phyloP scores from a whole-genome alignment of 2,329 filamentous ascomycete species.

The Cercospora zeina region DNA sequence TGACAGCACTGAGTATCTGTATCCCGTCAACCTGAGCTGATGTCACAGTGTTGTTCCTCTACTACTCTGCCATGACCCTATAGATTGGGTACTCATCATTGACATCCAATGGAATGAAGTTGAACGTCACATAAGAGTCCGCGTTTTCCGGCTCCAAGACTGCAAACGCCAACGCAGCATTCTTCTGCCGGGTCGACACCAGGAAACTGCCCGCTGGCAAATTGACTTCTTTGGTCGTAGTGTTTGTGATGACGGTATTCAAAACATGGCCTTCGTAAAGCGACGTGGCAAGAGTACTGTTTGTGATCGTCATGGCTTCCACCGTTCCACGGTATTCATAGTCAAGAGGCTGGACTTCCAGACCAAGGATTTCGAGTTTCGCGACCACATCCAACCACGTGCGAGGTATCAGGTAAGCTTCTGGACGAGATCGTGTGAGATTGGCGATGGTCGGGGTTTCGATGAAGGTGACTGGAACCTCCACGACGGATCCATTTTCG shows the following conservation, averaged over 20 bases:
- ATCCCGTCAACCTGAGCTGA: neutral
- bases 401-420: conserved; percentile 43
- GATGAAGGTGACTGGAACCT: conserved; percentile 40
- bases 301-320: conserved; percentile 42
- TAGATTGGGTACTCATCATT: conserved; percentile 43
- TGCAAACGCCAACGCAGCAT: conserved; percentile 42
- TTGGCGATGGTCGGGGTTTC: conserved; percentile 41
- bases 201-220: conserved; percentile 41
- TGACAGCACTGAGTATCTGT: neutral
- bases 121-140: conserved; percentile 43
- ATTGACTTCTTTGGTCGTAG: conserved; percentile 33
- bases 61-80: conserved; percentile 19
- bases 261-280: conserved; percentile 42
- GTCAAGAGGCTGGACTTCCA: conserved; percentile 39
- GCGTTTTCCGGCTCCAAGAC: conserved; percentile 44
- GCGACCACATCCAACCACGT: conserved; percentile 42
- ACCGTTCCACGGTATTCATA: conserved; percentile 39
- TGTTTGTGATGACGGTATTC: conserved; percentile 39
- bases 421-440: conserved; percentile 39
- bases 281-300: conserved; percentile 32
- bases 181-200: conserved; percentile 43
- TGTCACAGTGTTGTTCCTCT: too few relatives aligned
- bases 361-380: conserved; percentile 39
- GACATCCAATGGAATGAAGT: conserved; percentile 41
- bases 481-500: conserved; percentile 38